Evolutionary conservation across 306 rosid genomes (phyloP).

Genomic region (Fagus crenata): DNA sequence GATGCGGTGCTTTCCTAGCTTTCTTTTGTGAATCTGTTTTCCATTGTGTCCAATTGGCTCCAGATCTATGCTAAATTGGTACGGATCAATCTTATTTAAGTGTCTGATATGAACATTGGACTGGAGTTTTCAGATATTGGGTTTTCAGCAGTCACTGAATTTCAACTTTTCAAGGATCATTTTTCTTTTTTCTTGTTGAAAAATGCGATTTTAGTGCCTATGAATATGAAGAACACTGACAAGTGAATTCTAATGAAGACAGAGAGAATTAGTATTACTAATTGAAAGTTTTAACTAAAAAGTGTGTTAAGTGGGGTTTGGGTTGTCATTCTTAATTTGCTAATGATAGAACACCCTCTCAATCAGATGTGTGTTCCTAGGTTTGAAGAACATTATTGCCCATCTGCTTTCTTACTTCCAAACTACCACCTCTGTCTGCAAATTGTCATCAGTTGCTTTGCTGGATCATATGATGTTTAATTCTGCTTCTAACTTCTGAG

Average conservation of each 20-base stretch:
- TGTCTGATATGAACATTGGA: slow-evolving; percentile 4
- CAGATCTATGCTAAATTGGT: not conserved
- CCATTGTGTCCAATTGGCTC: slow-evolving; percentile 3
- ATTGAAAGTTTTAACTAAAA: not conserved
- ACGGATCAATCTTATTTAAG: not conserved
- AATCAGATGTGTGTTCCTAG: not conserved
- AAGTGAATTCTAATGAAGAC: not conserved
- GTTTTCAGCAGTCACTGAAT: not conserved
- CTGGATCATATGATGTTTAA: not conserved
- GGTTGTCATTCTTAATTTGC: not conserved
- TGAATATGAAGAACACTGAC: not conserved
- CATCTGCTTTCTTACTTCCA: not conserved
- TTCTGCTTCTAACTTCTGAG: slow-evolving; percentile 4
- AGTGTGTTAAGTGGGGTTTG: not conserved
- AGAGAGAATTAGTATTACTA: not conserved
- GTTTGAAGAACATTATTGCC: not conserved
- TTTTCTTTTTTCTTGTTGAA: not conserved
- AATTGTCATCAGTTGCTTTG: not conserved
- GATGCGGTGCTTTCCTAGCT: not conserved
- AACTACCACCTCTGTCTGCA: not conserved
- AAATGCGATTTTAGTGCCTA: not conserved
- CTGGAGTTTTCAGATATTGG: not conserved
- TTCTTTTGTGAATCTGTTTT: not conserved
- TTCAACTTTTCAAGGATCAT: not conserved
- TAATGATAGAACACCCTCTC: not conserved